Base-by-base conservation (phyloP, 2,329 filamentous ascomycete genomes). In the Zarea fungicola region DNA sequence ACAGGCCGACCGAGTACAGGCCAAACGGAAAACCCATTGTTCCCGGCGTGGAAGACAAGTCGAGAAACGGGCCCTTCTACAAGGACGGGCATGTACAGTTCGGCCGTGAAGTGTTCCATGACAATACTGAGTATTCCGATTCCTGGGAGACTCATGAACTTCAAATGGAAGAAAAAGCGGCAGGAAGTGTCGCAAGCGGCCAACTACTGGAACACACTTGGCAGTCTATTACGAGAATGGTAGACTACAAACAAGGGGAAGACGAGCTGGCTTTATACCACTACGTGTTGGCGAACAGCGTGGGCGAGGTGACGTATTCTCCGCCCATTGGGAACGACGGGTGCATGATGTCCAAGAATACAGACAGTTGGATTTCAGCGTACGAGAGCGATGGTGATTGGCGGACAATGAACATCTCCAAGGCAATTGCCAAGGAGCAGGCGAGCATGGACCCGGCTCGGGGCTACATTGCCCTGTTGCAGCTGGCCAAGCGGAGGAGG, bases 401-500 rank as follows among this genome's bases (percentile, higher is more conserved):
- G 40, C 25, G 28, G 40, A 42, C 40, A 22, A 42, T 32, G 5
- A 42, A 42, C 19, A 42, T 42, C 25, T 9, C 40, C 40, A 42
- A 31, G 28, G 40, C 40, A 29, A 42, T 42, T 9, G 40, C 40
- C 8, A 10, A 42, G 11, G 40, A 42, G 19, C 7, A 42, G 19
- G 40, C 25, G 25, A 29, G 25, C 4, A n/a, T 29, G 8, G 2
- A 42, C 28, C 40, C 40, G 13, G 5, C 40, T 22, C 40, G 19
- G 28, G 19, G 40, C 40, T 42, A 42, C 40, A 31, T 42, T 19
- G 40, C 6, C 19, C 1, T 42, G 25, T 22, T 42, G 40, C 25
- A 31, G 18, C 25, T 42, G 13, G 40, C 40, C 25, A 42, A 42
- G 40, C 40, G 40, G 40, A 42, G 40, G 25, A 42, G 40, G 31